A percentile compares a stretch with the other conserved stretches of the same genome.
phyloP scores from a whole-genome alignment of 768 basidiomycete species.

The Cystobasidium ongulense region DNA sequence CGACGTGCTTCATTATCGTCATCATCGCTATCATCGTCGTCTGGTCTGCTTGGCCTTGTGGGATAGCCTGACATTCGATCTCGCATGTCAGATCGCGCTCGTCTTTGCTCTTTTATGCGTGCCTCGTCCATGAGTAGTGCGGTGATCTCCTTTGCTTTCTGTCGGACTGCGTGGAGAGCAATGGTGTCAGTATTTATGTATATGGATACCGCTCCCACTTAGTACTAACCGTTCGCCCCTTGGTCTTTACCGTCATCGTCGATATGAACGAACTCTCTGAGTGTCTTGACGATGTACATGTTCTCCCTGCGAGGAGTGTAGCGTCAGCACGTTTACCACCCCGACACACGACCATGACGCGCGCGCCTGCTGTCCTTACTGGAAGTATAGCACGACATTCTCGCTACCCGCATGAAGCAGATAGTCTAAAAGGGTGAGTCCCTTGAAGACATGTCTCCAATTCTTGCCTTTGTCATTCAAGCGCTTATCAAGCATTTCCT shows the following conservation, averaged over 20 bases:
- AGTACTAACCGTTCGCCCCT: slow-evolving; percentile 64
- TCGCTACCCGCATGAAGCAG: slow-evolving; percentile 92
- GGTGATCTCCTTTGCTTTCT: slow-evolving; percentile 97
- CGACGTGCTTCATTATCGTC: slow-evolving; percentile 21
- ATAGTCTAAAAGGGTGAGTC: slow-evolving; percentile 89
- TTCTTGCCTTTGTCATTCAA: slow-evolving; percentile 96
- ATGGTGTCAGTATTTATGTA: background rate
- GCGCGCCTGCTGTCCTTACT: slow-evolving; percentile 18
- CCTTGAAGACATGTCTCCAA: slow-evolving; percentile 99
- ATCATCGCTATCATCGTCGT: slow-evolving; percentile 44
- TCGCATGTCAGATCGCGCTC: slow-evolving; percentile 77
- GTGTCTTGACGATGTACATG: slow-evolving; percentile 92
- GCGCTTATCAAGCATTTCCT: slow-evolving; percentile 95
- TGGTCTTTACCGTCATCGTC: slow-evolving; percentile 96
- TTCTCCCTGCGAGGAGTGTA: slow-evolving; percentile 74
- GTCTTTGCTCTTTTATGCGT: slow-evolving; percentile 75
- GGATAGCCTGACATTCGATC: slow-evolving; percentile 78
- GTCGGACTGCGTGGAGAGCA: slow-evolving; percentile 54
- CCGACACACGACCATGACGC: background rate
- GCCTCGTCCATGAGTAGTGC: slow-evolving; percentile 79
- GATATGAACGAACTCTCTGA: slow-evolving; percentile 94
- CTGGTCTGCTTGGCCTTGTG: slow-evolving; percentile 44
- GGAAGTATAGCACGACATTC: slow-evolving; percentile 95
- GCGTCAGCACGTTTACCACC: too few relatives aligned
- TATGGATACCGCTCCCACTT: background rate